Evolutionary conservation across 2,329 filamentous ascomycete genomes (phyloP), one percentile per base, ranked within the genome.

Genomic region (Incumbomyces lentus): DNA sequence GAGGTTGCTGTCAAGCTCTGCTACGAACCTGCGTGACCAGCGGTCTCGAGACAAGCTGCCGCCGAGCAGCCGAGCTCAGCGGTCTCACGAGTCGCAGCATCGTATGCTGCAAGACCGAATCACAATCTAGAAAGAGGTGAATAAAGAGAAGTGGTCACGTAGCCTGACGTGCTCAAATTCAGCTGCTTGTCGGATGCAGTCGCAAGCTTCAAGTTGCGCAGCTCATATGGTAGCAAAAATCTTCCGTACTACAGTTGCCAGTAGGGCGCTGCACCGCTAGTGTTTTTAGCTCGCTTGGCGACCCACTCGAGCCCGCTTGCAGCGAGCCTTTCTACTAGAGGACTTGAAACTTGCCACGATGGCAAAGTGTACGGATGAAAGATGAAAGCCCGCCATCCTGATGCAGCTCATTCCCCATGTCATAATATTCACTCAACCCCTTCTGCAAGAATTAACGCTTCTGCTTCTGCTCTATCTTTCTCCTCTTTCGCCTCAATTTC

Each of bases 401-500:
- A 26, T 26, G 8, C 16, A 38, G 14, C 17, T 18, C 36, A 39
- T 39, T 16, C n/a, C 34, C 34, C 19, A 30, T 30, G 8, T 10
- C 13, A 42, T 14, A 26, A 22, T 13, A 31, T 37, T 44, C 41
- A 36, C 41, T 41, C 40, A 41, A 36, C 12, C 32, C 18, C 14
- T 22, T 6, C 3, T 22, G 41, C 22, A 18, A 36, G 6, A n/a
- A 38, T 36, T 6, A 46, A 2, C 46, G 5, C 43, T 48, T 48
- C 31, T 48, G 39, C 39, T 39, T 34, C 17, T 40, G 32, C 69
- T 96, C 92, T 51, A 95, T 67, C 76, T 81, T 94, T 69, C 92
- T 85, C 67, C 86, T 81, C 82, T 98, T 98, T 48, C 75, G 77
- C 57, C 89, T 78, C 64, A 98, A 70, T 69, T 82, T 85, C 71